Percentiles rank a stretch among this genome's conserved stretches.
These are phyloP conservation scores for Pelargonium australe DNA, from an alignment of 441 rosid genomes.

Conservation along the genomic window DNA sequence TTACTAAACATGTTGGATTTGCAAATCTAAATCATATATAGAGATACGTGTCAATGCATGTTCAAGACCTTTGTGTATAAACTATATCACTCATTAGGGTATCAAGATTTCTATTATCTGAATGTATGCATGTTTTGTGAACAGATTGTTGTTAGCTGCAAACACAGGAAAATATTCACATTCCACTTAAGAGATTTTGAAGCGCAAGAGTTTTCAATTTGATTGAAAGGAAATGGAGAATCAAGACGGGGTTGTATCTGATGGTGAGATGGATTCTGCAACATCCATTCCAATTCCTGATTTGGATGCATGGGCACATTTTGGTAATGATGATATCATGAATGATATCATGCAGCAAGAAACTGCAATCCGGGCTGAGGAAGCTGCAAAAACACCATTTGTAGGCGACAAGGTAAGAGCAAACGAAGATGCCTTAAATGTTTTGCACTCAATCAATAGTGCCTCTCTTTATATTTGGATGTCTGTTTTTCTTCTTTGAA, in stretches of 20 bases:
- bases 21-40: not conserved
- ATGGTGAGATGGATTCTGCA: constrained; percentile 25
- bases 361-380: constrained; percentile 43
- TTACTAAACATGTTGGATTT: not conserved
- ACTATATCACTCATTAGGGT: not conserved
- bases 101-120: not conserved
- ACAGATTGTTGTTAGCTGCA: not conserved
- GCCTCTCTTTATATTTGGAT: not conserved
- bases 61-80: not conserved
- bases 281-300: constrained; percentile 25
- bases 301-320: constrained; percentile 41
- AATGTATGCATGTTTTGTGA: not conserved
- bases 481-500: not conserved
- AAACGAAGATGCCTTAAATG: not conserved
- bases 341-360: constrained; percentile 45
- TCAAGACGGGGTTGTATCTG: constrained; percentile 31
- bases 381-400: constrained; percentile 50
- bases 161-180: not conserved
- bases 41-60: not conserved
- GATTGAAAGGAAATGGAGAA: constrained; percentile 33
- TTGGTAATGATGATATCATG: constrained; percentile 26
- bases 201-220: not conserved
- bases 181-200: not conserved
- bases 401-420: constrained; percentile 62
- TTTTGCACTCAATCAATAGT: not conserved